These are phyloP conservation scores for Candida dubliniensis DNA, from an alignment of 1,139 yeast genomes.

Conservation along the genomic window DNA sequence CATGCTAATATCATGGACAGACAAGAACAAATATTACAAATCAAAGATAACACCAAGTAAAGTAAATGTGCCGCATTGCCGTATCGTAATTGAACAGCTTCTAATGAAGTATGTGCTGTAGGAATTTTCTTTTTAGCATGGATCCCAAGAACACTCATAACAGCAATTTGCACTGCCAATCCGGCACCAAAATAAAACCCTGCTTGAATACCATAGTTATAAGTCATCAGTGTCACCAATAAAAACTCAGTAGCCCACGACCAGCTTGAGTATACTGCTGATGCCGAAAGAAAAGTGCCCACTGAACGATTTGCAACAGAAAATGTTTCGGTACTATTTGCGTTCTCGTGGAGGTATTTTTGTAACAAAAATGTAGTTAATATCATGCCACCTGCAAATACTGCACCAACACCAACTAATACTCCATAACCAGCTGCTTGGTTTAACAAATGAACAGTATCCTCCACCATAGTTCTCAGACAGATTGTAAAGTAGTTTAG, in stretches of 20 bases:
- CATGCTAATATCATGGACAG: slow-evolving; percentile 40
- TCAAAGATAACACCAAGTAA: slow-evolving; percentile 31
- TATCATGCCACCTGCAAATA: slow-evolving; percentile 32
- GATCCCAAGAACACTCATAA: slow-evolving; percentile 29
- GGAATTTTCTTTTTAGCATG: slow-evolving; percentile 34
- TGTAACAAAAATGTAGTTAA: slow-evolving; percentile 24
- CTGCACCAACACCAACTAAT: slow-evolving; percentile 31
- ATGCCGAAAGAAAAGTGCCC: slow-evolving; percentile 27
- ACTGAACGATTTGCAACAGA: slow-evolving; percentile 31
- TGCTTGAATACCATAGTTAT: slow-evolving; percentile 29
- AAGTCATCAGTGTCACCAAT: slow-evolving; percentile 28
- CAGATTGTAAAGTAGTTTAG: too few species aligned
- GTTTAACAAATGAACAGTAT: slow-evolving; percentile 18
- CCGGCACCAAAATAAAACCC: slow-evolving; percentile 31
- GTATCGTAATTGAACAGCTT: slow-evolving; percentile 32
- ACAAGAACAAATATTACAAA: slow-evolving; percentile 33
- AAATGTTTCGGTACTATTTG: slow-evolving; percentile 31
- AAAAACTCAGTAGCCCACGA: slow-evolving; percentile 34
- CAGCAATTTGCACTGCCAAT: slow-evolving; percentile 28
- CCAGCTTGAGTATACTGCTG: slow-evolving; percentile 31
- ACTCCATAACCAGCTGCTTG: slow-evolving; percentile 32
- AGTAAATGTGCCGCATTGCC: slow-evolving; percentile 30
- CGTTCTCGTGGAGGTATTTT: slow-evolving; percentile 27
- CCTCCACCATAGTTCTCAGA: slow-evolving; percentile 5
- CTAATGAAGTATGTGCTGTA: slow-evolving; percentile 30